phyloP scores from a whole-genome alignment of 2,329 filamentous ascomycete genomes.

The Aspergillus sp. region DNA sequence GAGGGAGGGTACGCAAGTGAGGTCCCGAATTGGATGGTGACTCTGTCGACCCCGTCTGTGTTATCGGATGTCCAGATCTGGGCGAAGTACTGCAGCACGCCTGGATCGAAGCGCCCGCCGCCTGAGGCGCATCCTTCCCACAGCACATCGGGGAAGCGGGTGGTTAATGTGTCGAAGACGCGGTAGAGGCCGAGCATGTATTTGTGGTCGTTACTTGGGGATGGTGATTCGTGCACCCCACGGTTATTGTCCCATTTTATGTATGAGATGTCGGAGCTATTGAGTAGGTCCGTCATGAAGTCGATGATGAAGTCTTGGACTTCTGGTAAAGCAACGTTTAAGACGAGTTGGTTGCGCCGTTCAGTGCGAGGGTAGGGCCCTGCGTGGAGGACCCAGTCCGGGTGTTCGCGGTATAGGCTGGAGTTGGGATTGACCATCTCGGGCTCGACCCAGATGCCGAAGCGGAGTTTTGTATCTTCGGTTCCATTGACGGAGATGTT shows the following conservation, averaged over 20 bases:
- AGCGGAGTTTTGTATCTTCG: slow-evolving; percentile 47
- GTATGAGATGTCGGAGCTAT: slow-evolving; percentile 56
- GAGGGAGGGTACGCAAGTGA: slow-evolving; percentile 63
- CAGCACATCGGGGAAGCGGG: slow-evolving; percentile 60
- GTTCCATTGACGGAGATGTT: slow-evolving; percentile 50
- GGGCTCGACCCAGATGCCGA: slow-evolving; percentile 67
- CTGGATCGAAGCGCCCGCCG: slow-evolving; percentile 64
- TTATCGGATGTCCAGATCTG: slow-evolving; percentile 67
- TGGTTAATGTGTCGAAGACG: slow-evolving; percentile 61
- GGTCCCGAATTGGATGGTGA: slow-evolving; percentile 64
- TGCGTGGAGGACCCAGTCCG: slow-evolving; percentile 63
- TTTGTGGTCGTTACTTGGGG: slow-evolving; percentile 54
- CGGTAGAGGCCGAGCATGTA: slow-evolving; percentile 66
- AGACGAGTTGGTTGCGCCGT: slow-evolving; percentile 59
- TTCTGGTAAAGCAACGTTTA: slow-evolving; percentile 61
- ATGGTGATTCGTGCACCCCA: slow-evolving; percentile 60
- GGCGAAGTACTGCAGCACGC: slow-evolving; percentile 63
- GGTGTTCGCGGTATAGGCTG: slow-evolving; percentile 59
- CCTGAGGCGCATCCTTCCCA: slow-evolving; percentile 68
- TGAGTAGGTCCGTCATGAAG: slow-evolving; percentile 55
- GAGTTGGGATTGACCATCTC: slow-evolving; percentile 68
- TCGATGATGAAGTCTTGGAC: slow-evolving; percentile 64
- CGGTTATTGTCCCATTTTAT: slow-evolving; percentile 71
- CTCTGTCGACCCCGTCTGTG: slow-evolving; percentile 61
- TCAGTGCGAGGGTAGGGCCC: slow-evolving; percentile 57